Evolutionary conservation across 257 asterid species (phyloP), one percentile per base, ranked within the genome.

Genomic region (Thymus quinquecostatus): DNA sequence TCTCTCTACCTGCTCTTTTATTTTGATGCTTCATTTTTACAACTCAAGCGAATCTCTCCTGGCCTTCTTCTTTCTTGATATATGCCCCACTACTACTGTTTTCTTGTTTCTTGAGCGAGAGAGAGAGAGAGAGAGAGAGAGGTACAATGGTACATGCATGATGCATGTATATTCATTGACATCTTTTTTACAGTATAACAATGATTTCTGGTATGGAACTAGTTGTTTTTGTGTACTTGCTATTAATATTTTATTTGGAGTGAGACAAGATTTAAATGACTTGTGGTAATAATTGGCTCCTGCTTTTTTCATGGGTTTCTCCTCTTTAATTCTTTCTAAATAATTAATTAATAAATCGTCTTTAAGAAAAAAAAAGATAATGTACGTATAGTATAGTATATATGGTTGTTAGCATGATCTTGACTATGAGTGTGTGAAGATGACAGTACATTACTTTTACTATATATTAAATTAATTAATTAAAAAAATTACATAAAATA

Each of bases 191-290:
- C 27, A 29, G 70, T 10, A 34, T 60, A 21, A 21, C 47, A 72
- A 33, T 69, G 34, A 30, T 50, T 64, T 49, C 50, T 32, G 53
- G 49, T 40, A 6, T 73, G 40, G 61, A 49, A 69, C 70, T 75
- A 44, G 55, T 54, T 65, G 77, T 47, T 40, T 65, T 75, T 34
- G 2, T 54, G 76, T 70, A 76, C 76, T 76, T 45, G 60, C 11
- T 53, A 28, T 11, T 56, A 8, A 10, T 27, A 8, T 28, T 55
- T 28, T 10, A 12, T 57, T 30, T 70, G 10, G 51, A 62, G 30
- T 44, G n/a, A 12, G 71, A 66, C 56, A 66, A 66, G 3, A 65
- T 65, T 65, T 5, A 49, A 49, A 38, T 38, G 2, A 21, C 55
- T 49, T 13, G 13, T 12, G 8, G 33, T 21, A 14, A 21, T 21